Percentiles rank a stretch among this genome's conserved stretches.
Conservation (phyloP, 2,329 filamentous ascomycete genomes). For the Colletotrichum musicola region DNA sequence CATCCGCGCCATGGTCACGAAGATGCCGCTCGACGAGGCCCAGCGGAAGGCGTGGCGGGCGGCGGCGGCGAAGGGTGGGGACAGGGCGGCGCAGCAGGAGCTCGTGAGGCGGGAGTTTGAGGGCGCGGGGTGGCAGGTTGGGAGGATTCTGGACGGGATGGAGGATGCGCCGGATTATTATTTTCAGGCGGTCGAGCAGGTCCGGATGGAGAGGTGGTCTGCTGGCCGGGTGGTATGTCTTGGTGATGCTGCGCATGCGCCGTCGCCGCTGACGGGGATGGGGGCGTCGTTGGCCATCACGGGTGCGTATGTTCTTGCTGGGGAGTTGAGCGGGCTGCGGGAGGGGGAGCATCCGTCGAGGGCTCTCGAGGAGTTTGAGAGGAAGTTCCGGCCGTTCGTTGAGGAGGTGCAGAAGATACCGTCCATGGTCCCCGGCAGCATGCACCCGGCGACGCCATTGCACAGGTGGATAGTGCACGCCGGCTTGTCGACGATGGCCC, state of each 20-base stretch:
- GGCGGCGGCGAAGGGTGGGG: constrained; percentile 6
- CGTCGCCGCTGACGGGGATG: constrained; percentile 59
- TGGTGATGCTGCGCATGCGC: constrained; percentile 62
- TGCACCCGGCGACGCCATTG: constrained; percentile 25
- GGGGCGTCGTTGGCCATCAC: constrained; percentile 58
- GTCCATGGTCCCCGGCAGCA: constrained; percentile 14
- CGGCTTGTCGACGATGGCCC: constrained; percentile 28
- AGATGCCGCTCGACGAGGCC: constrained; percentile 6
- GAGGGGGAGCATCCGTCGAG: background rate
- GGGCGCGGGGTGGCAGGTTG: constrained; percentile 57
- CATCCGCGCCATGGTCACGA: constrained; percentile 26
- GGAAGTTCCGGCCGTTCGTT: constrained; percentile 28
- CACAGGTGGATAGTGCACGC: constrained; percentile 18
- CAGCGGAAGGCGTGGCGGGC: constrained; percentile 3
- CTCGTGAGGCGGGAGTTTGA: constrained; percentile 48
- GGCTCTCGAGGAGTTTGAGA: constrained; percentile 37
- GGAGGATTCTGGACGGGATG: constrained; percentile 47
- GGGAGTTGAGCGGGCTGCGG: constrained; percentile 52
- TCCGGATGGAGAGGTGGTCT: constrained; percentile 52
- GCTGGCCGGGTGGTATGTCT: constrained; percentile 57
- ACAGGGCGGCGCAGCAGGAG: constrained; percentile 50
- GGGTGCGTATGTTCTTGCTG: constrained; percentile 65
- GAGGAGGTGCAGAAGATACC: constrained; percentile 34
- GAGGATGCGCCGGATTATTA: constrained; percentile 56
- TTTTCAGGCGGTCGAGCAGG: constrained; percentile 53